Base-by-base conservation (phyloP, 2,329 filamentous ascomycete species). In the Metarhizium album region DNA sequence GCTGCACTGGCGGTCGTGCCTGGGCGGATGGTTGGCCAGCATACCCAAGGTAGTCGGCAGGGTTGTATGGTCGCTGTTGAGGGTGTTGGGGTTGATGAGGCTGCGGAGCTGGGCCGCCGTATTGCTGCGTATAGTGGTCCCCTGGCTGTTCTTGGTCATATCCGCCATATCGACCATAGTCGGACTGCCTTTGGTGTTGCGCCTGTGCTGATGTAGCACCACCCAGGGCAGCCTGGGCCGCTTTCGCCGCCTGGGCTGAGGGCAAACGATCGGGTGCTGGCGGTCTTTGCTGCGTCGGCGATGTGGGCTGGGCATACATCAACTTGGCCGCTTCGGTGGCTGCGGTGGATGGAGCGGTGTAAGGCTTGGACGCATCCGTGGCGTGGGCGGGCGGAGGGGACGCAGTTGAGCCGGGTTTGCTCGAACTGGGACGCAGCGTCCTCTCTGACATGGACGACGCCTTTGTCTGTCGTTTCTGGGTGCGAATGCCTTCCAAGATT, bases 401-500 rank as follows among this genome's bases (percentile, higher is more conserved):
- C 53, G 63, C 8, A 68, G 67, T 14, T 73, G 70, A 40, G 37
- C 72, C 74, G 47, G 67, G 67, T 59, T 75, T 79, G 51, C 66
- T 70, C 49, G 69, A 58, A 47, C 66, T 59, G 27, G 77, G 72
- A 49, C 88, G 78, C 54, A 91, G 70, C 2, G 84, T 89, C 61
- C 79, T 78, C 47, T 82, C 80, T 53, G 76, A 79, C 67, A 91
- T 73, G 43, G 70, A 78, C 1, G 74, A 70, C 0, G 69, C 70
- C 65, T 81, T 79, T 48, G 74, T 74, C 68, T 86, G 75, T 47
- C 74, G 81, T 70, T 90, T 94, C 53, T 86, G 84, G 47, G 82
- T 83, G 62, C 88, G 82, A 59, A 96, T 87, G 47, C 90, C 88
- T 56, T 90, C 85, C 50, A 97, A 69, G 57, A 98, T 96, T 63